A percentile compares a stretch with the other conserved stretches of the same genome.
These are phyloP conservation scores for Backusella tarrabulga DNA, from an alignment of 192 early-diverging fungal genomes.

Conservation along the genomic window DNA sequence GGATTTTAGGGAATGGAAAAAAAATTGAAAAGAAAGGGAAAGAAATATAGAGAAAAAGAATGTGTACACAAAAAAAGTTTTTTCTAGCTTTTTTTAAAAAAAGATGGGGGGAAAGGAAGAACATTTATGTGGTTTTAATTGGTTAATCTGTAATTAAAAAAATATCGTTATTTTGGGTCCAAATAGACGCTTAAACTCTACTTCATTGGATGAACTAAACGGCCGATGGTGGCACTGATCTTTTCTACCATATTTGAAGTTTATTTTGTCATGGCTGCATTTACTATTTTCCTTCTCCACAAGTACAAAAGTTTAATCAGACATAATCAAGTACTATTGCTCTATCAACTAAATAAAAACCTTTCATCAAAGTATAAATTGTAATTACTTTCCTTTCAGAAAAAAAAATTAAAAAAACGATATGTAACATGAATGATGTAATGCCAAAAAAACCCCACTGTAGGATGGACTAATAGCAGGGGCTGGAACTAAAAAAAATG, in stretches of 20 bases:
- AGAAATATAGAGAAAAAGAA: not conserved
- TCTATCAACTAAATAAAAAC: too few species aligned
- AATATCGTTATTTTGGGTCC: not conserved
- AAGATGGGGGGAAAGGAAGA: not conserved
- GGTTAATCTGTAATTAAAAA: not conserved
- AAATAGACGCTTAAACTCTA: not conserved
- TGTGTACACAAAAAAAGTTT: not conserved
- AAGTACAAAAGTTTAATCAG: too few species aligned
- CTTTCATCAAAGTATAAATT: too few species aligned
- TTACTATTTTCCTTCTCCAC: not conserved
- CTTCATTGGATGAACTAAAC: not conserved
- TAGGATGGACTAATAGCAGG: too few species aligned
- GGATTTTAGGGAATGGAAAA: not conserved
- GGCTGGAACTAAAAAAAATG: too few species aligned
- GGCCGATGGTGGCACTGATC: not conserved
- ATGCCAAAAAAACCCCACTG: too few species aligned
- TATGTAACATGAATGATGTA: too few species aligned
- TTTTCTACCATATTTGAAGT: not conserved
- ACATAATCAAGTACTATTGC: too few species aligned
- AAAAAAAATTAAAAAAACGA: too few species aligned
- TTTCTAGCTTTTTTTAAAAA: slow-evolving; percentile 8
- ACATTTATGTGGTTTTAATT: not conserved
- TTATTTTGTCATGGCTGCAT: not conserved
- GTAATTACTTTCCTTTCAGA: too few species aligned
- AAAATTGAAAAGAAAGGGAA: not conserved